Conservation (phyloP, 116 monocot genomes). For the Zostera marina region DNA sequence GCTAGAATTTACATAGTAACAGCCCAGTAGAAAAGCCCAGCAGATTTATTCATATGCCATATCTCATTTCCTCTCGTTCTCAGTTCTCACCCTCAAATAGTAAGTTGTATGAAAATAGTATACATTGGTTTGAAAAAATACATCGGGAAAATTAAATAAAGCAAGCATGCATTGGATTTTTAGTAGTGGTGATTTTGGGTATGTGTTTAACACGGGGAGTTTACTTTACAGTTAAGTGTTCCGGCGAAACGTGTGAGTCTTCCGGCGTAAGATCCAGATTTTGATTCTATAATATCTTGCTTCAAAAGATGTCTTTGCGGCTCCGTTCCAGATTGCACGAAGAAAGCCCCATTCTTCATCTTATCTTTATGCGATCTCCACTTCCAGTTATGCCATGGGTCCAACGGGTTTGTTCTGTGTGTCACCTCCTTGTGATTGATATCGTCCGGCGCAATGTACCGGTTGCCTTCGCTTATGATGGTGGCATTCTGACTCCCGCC, state of each 20-base stretch:
- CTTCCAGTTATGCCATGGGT: conserved; percentile 39
- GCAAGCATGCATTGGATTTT: too few species aligned
- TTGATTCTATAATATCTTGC: conserved; percentile 29
- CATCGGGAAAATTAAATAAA: too few species aligned
- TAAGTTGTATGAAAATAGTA: too few species aligned
- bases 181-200: too few species aligned
- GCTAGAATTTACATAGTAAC: too few species aligned
- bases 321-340: conserved; percentile 8
- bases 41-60: too few species aligned
- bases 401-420: conserved; percentile 26
- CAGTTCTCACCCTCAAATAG: too few species aligned
- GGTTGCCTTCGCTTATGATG: conserved; percentile 33
- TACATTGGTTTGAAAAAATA: too few species aligned
- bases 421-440: conserved; percentile 32
- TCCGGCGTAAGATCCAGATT: conserved; percentile 27
- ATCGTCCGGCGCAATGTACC: conserved; percentile 24
- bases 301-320: conserved; percentile 4
- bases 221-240: conserved; percentile 19
- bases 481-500: conserved; percentile 22
- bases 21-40: too few species aligned
- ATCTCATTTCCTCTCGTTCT: too few species aligned
- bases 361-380: conserved; percentile 47
- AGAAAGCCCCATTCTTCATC: conserved; percentile 56
- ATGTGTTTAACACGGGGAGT: too few species aligned
- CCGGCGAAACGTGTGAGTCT: conserved; percentile 55